phyloP scores from a whole-genome alignment of 1,284 basidiomycete species.

The Microbotryum lychnidis-dioicae region DNA sequence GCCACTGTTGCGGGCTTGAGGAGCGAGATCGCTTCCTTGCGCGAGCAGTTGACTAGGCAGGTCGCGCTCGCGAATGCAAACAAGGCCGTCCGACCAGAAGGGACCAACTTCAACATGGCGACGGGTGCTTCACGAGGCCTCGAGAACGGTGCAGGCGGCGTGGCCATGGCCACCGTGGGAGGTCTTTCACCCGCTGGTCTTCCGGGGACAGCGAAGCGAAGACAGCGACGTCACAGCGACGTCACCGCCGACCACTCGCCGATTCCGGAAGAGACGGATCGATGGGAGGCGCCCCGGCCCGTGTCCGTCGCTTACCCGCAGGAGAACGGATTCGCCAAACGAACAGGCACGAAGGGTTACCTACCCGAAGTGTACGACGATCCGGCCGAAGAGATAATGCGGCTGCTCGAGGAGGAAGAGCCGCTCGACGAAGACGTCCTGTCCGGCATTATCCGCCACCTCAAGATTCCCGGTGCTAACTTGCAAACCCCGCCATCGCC shows the following conservation, averaged over 20 bases:
- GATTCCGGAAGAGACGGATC: slow-evolving; percentile 59
- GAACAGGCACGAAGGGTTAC: slow-evolving; percentile 55
- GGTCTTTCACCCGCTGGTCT: slow-evolving; percentile 4
- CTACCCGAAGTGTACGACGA: slow-evolving; percentile 60
- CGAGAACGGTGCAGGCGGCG: slow-evolving; percentile 40
- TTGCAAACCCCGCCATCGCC: slow-evolving; percentile 83
- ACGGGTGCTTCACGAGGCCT: slow-evolving; percentile 45
- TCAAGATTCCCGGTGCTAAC: slow-evolving; percentile 89
- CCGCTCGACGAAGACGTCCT: slow-evolving; percentile 90
- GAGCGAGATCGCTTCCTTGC: slow-evolving; percentile 79
- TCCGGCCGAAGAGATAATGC: slow-evolving; percentile 88
- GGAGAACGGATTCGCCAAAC: slow-evolving; percentile 62
- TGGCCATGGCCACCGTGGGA: slow-evolving; percentile 14
- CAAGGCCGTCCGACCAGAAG: slow-evolving; percentile 42
- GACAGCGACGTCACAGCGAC: slow-evolving; percentile 68
- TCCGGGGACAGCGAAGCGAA: slow-evolving; percentile 32
- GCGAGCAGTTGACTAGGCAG: slow-evolving; percentile 90
- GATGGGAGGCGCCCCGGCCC: slow-evolving; percentile 68
- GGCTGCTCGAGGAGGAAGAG: slow-evolving; percentile 83
- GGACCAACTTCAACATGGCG: slow-evolving; percentile 45
- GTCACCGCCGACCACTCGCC: slow-evolving; percentile 58
- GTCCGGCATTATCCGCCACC: slow-evolving; percentile 75
- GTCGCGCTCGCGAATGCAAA: slow-evolving; percentile 62
- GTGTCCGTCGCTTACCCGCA: slow-evolving; percentile 81
- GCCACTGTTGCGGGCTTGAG: slow-evolving; percentile 75